A percentile compares a stretch with the other conserved stretches of the same genome.
phyloP scores from a whole-genome alignment of 2,329 filamentous ascomycete species.

The Xylariaceae sp. region DNA sequence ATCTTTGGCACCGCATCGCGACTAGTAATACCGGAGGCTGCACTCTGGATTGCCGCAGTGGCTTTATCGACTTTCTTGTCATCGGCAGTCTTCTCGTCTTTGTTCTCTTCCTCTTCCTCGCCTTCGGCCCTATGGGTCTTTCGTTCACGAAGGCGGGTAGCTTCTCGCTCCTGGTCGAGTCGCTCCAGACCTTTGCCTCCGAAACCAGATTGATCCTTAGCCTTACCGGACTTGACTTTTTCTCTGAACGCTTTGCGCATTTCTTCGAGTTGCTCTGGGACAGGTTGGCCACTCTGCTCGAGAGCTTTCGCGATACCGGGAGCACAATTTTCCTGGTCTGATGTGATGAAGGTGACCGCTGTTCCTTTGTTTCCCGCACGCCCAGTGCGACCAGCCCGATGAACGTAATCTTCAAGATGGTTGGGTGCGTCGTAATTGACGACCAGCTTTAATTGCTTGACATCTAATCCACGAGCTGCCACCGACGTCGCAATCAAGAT shows the following conservation, averaged over 20 bases:
- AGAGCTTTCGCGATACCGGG: conserved; percentile 84
- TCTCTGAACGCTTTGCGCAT: conserved; percentile 72
- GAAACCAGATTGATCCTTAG: conserved; percentile 84
- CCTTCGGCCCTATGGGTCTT: conserved; percentile 86
- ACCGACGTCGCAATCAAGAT: conserved; percentile 93
- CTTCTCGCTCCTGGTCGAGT: conserved; percentile 85
- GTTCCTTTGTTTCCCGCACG: conserved; percentile 92
- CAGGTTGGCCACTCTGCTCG: conserved; percentile 80
- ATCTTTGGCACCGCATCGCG: conserved; percentile 45
- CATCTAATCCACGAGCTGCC: conserved; percentile 88
- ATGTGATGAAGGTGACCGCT: conserved; percentile 88
- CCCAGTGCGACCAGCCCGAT: conserved; percentile 87
- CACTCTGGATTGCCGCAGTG: conserved; percentile 58
- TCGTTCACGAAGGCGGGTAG: conserved; percentile 77
- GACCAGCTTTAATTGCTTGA: conserved; percentile 92
- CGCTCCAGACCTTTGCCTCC: conserved; percentile 91
- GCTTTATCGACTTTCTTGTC: conserved; percentile 67
- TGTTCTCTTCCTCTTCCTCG: conserved; percentile 68
- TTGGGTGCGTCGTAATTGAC: conserved; percentile 94
- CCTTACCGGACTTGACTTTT: conserved; percentile 88
- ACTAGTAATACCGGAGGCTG: conserved; percentile 52
- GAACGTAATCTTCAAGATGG: conserved; percentile 94
- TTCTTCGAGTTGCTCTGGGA: conserved; percentile 64
- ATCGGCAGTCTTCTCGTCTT: conserved; percentile 64
- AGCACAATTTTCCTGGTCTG: conserved; percentile 86